Percentiles rank a stretch among this genome's conserved stretches.
Conservation (phyloP, 2,329 filamentous ascomycete species). For the Endoconidiophora polonica region DNA sequence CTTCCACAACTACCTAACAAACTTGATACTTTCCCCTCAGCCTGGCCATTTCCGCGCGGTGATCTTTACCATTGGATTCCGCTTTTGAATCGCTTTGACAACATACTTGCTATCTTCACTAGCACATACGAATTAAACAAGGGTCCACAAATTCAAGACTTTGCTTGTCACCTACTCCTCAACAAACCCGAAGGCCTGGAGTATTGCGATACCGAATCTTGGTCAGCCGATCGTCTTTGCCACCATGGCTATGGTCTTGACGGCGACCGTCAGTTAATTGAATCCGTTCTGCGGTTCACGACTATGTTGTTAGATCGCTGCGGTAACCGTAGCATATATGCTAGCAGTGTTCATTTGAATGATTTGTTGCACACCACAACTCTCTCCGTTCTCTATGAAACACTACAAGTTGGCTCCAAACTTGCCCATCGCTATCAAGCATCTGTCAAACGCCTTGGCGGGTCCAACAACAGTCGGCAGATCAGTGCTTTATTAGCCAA, state of each 20-base stretch:
- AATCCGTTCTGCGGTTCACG: conserved; percentile 71
- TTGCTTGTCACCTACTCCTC: conserved; percentile 48
- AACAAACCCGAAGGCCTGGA: conserved; percentile 37
- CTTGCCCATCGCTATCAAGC: conserved; percentile 86
- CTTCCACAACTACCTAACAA: conserved; percentile 62
- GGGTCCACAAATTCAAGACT: conserved; percentile 65
- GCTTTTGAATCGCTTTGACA: conserved; percentile 83
- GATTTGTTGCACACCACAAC: conserved; percentile 79
- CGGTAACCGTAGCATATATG: conserved; percentile 90
- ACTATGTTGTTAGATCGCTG: conserved; percentile 82
- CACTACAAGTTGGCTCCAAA: conserved; percentile 66
- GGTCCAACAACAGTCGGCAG: conserved; percentile 34
- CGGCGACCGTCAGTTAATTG: conserved; percentile 65
- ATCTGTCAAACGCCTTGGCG: conserved; percentile 59
- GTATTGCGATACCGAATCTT: conserved; percentile 23
- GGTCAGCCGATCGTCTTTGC: conserved; percentile 28
- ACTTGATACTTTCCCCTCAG: conserved; percentile 63
- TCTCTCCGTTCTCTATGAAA: conserved; percentile 57
- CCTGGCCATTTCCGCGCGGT: conserved; percentile 90
- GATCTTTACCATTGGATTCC: conserved; percentile 98
- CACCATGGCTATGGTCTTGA: conserved; percentile 51
- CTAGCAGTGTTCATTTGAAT: conserved; percentile 78
- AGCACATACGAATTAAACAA: conserved; percentile 62
- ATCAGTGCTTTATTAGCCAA: conserved; percentile 63
- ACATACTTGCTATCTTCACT: conserved; percentile 67